phyloP scores from a whole-genome alignment of 2,329 filamentous ascomycete genomes.

The Aspergillus tamarii region DNA sequence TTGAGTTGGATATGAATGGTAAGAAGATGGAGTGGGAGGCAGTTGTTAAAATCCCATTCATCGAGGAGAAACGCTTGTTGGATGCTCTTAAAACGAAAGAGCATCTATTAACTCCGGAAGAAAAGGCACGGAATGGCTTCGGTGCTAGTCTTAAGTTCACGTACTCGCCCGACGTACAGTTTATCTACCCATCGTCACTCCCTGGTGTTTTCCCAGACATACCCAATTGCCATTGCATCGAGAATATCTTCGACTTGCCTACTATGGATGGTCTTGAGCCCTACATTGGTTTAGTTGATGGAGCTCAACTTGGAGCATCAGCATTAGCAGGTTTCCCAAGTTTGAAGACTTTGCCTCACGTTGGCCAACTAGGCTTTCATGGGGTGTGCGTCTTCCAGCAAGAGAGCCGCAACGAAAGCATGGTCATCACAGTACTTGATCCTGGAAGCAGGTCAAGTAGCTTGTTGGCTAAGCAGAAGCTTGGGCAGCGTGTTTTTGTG shows the following conservation, averaged over 20 bases:
- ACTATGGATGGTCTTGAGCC: conserved; percentile 87
- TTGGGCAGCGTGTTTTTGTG: conserved; percentile 85
- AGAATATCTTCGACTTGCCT: conserved; percentile 95
- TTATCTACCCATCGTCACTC: conserved; percentile 83
- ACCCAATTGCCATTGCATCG: conserved; percentile 82
- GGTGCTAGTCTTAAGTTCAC: conserved; percentile 93
- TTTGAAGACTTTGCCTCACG: conserved; percentile 81
- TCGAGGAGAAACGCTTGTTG: conserved; percentile 85
- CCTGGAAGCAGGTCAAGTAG: conserved; percentile 71
- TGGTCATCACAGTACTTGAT: conserved; percentile 82
- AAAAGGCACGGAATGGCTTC: conserved; percentile 84
- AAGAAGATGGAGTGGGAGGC: conserved; percentile 99
- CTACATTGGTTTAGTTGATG: conserved; percentile 79
- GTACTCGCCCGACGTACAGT: conserved; percentile 76
- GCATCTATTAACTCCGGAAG: conserved; percentile 72
- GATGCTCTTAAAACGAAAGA: conserved; percentile 86
- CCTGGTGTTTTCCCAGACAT: conserved; percentile 90
- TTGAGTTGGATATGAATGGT: conserved; percentile 98
- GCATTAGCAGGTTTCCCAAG: conserved; percentile 95
- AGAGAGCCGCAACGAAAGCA: conserved; percentile 94
- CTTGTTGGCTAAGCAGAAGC: conserved; percentile 73
- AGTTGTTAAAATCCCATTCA: conserved; percentile 98
- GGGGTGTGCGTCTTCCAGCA: conserved; percentile 94
- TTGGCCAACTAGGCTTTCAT: conserved; percentile 79
- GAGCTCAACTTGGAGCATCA: conserved; percentile 76